phyloP scores from a whole-genome alignment of 768 basidiomycete species.

The Psilocybe azurescens region DNA sequence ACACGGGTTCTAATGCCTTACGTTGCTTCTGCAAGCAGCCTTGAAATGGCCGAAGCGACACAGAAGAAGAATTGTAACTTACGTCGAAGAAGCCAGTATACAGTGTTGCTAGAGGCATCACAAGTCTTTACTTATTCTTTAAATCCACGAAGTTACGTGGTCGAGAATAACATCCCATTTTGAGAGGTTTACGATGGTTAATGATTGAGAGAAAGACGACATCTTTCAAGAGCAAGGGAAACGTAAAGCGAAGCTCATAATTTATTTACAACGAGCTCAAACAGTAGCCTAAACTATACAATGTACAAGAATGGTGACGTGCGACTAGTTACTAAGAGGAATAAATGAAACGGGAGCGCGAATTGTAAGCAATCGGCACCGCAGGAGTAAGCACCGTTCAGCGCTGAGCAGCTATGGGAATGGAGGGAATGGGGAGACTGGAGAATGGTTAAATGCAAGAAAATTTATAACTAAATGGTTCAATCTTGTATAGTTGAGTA shows the following conservation, averaged over 20 bases:
- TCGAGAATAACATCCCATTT: too few relatives aligned
- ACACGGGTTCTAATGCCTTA: too few relatives aligned
- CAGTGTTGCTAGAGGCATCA: too few relatives aligned
- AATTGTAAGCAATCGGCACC: not conserved
- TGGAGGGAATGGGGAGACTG: not conserved
- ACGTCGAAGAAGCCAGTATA: too few relatives aligned
- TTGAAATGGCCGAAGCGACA: too few relatives aligned
- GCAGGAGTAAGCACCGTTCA: not conserved
- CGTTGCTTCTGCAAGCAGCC: too few relatives aligned
- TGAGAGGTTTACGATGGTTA: too few relatives aligned
- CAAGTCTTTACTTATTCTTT: too few relatives aligned
- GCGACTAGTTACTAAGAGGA: not conserved
- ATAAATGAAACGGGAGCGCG: not conserved
- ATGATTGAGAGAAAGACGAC: not conserved
- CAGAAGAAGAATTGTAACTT: too few relatives aligned
- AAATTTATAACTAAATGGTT: not conserved
- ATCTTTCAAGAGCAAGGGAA: not conserved
- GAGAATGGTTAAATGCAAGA: not conserved
- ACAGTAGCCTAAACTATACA: slow-evolving; percentile 1
- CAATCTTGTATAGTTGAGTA: slow-evolving; percentile 6
- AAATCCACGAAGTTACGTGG: too few relatives aligned
- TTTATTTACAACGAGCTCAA: slow-evolving; percentile 14
- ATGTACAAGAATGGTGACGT: slow-evolving; percentile 2
- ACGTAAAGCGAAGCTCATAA: slow-evolving; percentile 5
- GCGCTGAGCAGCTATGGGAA: not conserved